A percentile compares a stretch with the other conserved stretches of the same genome.
Evolutionary conservation across 1,139 yeast species (phyloP).

Genomic region (Suhomyces choctaworum): DNA sequence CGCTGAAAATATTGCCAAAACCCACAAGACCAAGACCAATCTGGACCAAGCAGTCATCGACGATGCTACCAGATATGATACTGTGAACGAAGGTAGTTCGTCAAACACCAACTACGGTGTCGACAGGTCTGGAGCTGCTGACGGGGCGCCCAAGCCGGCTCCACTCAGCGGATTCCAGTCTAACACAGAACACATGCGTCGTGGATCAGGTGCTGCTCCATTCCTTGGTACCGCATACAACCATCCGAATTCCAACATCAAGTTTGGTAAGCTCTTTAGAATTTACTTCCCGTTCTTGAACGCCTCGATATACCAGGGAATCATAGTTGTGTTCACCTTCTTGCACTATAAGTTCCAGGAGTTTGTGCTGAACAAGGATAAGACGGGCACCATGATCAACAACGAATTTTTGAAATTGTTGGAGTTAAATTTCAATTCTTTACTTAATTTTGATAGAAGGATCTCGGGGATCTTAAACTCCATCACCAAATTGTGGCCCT

Average conservation of each 20-base stretch:
- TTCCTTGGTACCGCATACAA: conserved; percentile 1
- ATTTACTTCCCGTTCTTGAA: conserved; percentile 48
- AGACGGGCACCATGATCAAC: conserved; percentile 12
- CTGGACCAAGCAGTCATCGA: conserved; percentile 1
- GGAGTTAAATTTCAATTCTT: conserved; percentile 25
- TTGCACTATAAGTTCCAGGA: conserved; percentile 44
- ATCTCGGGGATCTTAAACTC: conserved; percentile 21
- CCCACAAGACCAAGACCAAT: not conserved
- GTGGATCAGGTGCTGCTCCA: conserved; percentile 1
- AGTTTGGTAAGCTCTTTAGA: conserved; percentile 38
- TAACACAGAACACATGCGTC: not conserved
- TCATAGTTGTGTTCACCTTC: conserved; percentile 51
- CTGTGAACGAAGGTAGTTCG: not conserved
- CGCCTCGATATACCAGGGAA: conserved; percentile 52
- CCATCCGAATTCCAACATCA: conserved; percentile 18
- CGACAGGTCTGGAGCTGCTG: not conserved
- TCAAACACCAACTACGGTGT: not conserved
- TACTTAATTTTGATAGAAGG: conserved; percentile 30
- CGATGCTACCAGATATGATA: not conserved
- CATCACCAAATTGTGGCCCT: conserved; percentile 37
- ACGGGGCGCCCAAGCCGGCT: not conserved
- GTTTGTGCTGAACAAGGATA: conserved; percentile 28
- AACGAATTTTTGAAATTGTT: conserved; percentile 27
- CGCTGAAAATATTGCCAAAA: conserved; percentile 1
- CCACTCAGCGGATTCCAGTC: not conserved